phyloP scores from a whole-genome alignment of 2,329 filamentous ascomycete species.

The Penicillium sp. region DNA sequence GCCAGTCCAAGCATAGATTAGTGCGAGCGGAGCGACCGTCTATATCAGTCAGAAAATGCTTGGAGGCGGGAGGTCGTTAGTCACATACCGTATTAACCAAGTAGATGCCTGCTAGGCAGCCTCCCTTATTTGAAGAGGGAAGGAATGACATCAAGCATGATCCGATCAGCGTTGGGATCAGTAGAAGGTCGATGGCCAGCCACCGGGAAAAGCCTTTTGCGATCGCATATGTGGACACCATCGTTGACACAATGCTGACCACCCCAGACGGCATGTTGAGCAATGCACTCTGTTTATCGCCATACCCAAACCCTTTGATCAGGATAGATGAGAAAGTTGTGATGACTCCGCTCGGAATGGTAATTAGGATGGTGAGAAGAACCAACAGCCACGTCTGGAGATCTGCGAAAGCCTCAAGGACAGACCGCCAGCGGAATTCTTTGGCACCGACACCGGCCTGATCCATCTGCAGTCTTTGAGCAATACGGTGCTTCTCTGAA shows the following conservation, averaged over 20 bases:
- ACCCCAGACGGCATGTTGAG: constrained; percentile 48
- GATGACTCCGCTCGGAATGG: constrained; percentile 47
- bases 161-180: constrained; percentile 49
- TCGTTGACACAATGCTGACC: constrained; percentile 40
- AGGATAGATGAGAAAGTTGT: constrained; percentile 48
- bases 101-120: constrained; percentile 46
- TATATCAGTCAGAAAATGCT: constrained; percentile 4
- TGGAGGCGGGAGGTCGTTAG: not conserved
- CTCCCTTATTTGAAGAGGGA: constrained; percentile 38
- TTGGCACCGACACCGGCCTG: constrained; percentile 23
- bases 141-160: constrained; percentile 41
- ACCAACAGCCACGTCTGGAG: constrained; percentile 24
- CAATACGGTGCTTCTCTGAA: constrained; percentile 17
- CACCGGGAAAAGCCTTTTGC: constrained; percentile 42
- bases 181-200: constrained; percentile 42
- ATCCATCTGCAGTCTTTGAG: constrained; percentile 18
- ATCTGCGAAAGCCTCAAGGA: constrained; percentile 21
- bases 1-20: constrained; percentile 47
- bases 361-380: constrained; percentile 34
- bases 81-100: constrained; percentile 31
- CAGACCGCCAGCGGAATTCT: constrained; percentile 22
- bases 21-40: constrained; percentile 43
- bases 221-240: constrained; percentile 41
- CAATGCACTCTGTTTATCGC: constrained; percentile 42
- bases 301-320: constrained; percentile 45